Evolutionary conservation across 1,284 basidiomycete genomes (phyloP).

Genomic region (Trichosporon ovoides): DNA sequence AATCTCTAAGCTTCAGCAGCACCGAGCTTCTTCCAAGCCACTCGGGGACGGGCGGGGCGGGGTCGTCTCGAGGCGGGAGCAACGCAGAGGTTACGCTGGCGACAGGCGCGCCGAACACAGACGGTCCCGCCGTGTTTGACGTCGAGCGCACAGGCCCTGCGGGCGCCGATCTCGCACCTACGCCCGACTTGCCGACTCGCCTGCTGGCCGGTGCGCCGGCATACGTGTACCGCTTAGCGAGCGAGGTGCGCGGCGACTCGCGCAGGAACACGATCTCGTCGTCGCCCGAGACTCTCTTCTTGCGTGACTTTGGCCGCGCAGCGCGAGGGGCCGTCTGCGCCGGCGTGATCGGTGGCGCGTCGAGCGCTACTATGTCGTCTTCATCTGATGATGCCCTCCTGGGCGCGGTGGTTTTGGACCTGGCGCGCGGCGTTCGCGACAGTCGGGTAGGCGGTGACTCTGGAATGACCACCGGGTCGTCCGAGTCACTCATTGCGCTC

Average conservation of each 20-base stretch:
- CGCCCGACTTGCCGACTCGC: too few relatives aligned
- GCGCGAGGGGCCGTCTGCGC: neutral
- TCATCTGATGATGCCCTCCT: neutral
- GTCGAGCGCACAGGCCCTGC: neutral
- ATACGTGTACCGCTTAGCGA: slow-evolving; percentile 10
- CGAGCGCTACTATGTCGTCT: neutral
- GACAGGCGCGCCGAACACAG: neutral
- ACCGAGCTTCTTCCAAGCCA: slow-evolving; percentile 36
- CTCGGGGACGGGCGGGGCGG: slow-evolving; percentile 22
- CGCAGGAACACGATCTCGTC: slow-evolving; percentile 20
- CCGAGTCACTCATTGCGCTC: slow-evolving; percentile 4
- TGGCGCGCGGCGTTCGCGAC: neutral
- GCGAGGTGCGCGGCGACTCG: slow-evolving; percentile 1
- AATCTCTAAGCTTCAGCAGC: slow-evolving; percentile 23
- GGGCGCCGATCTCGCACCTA: neutral
- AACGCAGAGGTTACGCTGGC: neutral
- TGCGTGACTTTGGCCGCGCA: neutral
- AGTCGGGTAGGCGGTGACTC: neutral
- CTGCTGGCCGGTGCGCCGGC: too few relatives aligned
- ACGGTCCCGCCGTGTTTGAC: neutral
- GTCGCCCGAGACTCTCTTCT: neutral
- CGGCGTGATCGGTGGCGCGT: neutral
- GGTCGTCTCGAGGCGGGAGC: neutral
- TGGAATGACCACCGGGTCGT: neutral
- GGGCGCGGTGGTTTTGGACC: neutral